Evolutionary conservation across 345 rosid genomes (phyloP).

Genomic region (Populus deltoides): DNA sequence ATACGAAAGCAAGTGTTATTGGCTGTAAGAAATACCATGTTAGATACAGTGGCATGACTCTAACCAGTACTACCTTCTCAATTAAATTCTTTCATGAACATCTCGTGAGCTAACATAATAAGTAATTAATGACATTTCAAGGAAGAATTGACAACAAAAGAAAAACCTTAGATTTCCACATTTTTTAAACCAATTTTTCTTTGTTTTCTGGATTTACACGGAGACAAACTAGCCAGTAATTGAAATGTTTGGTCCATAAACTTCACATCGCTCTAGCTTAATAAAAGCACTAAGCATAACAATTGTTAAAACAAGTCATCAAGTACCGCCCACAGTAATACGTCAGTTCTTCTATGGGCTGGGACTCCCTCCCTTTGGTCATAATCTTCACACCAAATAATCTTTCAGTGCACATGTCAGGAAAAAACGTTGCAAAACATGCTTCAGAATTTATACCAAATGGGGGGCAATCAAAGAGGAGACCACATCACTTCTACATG

Average conservation of each 20-base stretch:
- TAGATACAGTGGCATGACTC: slow-evolving; percentile 13
- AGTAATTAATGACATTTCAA: not conserved
- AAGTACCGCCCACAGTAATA: not conserved
- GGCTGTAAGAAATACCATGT: slow-evolving; percentile 56
- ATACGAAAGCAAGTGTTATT: slow-evolving; percentile 83
- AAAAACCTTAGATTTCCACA: not conserved
- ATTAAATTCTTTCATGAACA: not conserved
- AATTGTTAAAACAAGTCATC: not conserved
- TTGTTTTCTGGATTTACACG: not conserved
- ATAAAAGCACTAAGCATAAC: not conserved
- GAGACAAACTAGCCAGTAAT: not conserved
- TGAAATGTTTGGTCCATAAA: not conserved
- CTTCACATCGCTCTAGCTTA: not conserved
- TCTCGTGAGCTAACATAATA: not conserved
- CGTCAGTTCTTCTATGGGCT: not conserved
- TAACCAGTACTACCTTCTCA: not conserved
- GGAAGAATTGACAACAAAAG: not conserved
- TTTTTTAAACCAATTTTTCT: not conserved
- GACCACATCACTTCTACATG: not conserved
- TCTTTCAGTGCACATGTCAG: not conserved
- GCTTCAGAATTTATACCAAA: not conserved
- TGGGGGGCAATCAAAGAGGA: not conserved
- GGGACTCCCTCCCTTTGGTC: not conserved
- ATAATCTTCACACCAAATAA: not conserved
- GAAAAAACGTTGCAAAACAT: not conserved